A percentile compares a stretch with the other conserved stretches of the same genome.
These are phyloP conservation scores for Cucurbita pepo DNA, from an alignment of 306 rosid genomes.

Conservation along the genomic window DNA sequence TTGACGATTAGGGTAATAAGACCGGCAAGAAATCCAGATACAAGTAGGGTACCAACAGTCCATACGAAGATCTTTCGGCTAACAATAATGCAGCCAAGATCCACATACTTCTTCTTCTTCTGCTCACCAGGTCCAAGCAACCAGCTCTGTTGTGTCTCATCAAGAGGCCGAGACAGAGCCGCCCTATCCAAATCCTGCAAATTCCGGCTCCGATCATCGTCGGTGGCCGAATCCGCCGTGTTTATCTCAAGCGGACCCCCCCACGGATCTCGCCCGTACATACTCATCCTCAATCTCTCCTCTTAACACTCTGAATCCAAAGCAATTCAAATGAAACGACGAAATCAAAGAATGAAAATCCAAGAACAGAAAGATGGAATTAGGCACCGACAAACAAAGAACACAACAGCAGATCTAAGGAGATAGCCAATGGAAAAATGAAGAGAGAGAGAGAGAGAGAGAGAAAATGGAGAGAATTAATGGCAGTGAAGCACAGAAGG, in stretches of 20 bases:
- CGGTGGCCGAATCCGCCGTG: constrained; percentile 79
- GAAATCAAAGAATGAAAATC: not conserved
- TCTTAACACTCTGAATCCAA: not conserved
- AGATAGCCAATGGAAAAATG: not conserved
- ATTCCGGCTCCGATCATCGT: constrained; percentile 91
- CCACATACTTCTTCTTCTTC: constrained; percentile 97
- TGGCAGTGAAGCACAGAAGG: constrained; percentile 1
- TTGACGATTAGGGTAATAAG: constrained; percentile 63
- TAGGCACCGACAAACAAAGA: not conserved
- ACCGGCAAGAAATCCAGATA: constrained; percentile 56
- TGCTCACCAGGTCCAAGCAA: constrained; percentile 78
- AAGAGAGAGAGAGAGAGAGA: not conserved
- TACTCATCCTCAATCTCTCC: constrained; percentile 8
- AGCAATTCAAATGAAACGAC: not conserved
- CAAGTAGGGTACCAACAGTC: constrained; percentile 56
- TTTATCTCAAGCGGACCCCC: constrained; percentile 95
- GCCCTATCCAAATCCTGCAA: constrained; percentile 73
- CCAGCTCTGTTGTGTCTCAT: constrained; percentile 99
- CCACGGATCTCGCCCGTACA: constrained; percentile 99
- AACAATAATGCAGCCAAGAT: constrained; percentile 89
- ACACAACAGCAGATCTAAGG: not conserved
- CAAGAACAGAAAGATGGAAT: not conserved
- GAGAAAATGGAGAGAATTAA: not conserved
- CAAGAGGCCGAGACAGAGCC: constrained; percentile 73
- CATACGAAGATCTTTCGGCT: constrained; percentile 88